Conservation (phyloP, 1,284 basidiomycete species). For the Naganishia cerealis region DNA sequence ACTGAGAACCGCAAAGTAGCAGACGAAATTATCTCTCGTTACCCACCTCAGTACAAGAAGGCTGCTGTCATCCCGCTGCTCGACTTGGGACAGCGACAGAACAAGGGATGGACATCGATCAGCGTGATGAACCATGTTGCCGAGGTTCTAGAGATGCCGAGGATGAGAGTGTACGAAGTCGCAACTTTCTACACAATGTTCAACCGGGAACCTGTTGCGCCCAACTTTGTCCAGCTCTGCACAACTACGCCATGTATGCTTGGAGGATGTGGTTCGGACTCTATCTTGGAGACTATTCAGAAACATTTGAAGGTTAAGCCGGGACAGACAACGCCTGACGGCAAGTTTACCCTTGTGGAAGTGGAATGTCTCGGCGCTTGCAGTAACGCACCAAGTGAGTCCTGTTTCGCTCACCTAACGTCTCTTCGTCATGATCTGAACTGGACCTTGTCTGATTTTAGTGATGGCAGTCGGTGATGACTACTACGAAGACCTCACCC, state of each 20-base stretch:
- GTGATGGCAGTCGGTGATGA: conserved; percentile 94
- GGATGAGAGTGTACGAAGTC: conserved; percentile 99
- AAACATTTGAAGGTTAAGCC: conserved; percentile 69
- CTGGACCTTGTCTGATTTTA: conserved; percentile 25
- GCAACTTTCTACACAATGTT: conserved; percentile 99
- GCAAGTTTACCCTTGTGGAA: conserved; percentile 95
- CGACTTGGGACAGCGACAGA: conserved; percentile 94
- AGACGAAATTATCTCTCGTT: conserved; percentile 83
- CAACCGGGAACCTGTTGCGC: conserved; percentile 93
- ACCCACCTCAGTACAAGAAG: conserved; percentile 97
- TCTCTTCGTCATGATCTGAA: background rate
- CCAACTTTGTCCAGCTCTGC: conserved; percentile 95
- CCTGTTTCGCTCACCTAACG: background rate
- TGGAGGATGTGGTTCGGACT: conserved; percentile 76
- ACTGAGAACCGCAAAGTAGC: conserved; percentile 79
- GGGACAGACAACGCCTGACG: conserved; percentile 89
- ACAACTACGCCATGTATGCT: conserved; percentile 99
- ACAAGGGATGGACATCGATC: conserved; percentile 98
- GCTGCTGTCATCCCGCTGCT: conserved; percentile 94
- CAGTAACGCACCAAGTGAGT: conserved; percentile 85
- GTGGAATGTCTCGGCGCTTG: conserved; percentile 98
- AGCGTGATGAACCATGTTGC: conserved; percentile 99
- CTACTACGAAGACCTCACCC: conserved; percentile 98
- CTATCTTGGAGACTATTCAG: conserved; percentile 83
- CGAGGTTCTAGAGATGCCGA: conserved; percentile 85